phyloP scores from a whole-genome alignment of 2,329 filamentous ascomycete genomes.

The Lachnellula cervina region DNA sequence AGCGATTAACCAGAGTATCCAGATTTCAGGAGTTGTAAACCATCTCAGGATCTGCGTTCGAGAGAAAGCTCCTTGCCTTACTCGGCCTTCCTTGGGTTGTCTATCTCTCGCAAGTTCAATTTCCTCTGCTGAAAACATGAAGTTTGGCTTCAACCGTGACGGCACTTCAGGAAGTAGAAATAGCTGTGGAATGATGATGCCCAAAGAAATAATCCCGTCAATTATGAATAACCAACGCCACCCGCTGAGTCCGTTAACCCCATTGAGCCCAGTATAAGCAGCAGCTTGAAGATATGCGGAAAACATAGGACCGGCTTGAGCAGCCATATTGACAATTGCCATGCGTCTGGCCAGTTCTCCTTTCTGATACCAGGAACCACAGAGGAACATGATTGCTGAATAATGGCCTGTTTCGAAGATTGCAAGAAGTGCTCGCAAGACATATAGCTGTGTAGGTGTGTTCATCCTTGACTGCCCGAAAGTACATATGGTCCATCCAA shows the following conservation, averaged over 20 bases:
- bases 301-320: slow-evolving; percentile 38
- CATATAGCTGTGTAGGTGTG: slow-evolving; percentile 40
- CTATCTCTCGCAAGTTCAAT: too few relatives aligned
- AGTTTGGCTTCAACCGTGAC: too few relatives aligned
- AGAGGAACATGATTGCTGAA: slow-evolving; percentile 48
- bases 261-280: slow-evolving; percentile 24
- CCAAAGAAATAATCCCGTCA: slow-evolving; percentile 25
- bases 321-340: slow-evolving; percentile 53
- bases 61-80: too few relatives aligned
- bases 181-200: too few relatives aligned
- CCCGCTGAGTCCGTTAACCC: slow-evolving; percentile 20
- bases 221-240: slow-evolving; percentile 31
- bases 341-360: slow-evolving; percentile 53
- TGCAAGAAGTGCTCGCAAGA: slow-evolving; percentile 25
- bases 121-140: too few relatives aligned
- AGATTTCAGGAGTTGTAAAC: too few relatives aligned
- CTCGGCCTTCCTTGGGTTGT: too few relatives aligned
- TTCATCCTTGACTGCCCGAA: slow-evolving; percentile 4
- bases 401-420: slow-evolving; percentile 40
- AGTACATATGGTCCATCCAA: slow-evolving; percentile 6
- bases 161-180: too few relatives aligned
- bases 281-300: slow-evolving; percentile 24
- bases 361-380: slow-evolving; percentile 56
- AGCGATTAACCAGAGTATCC: too few relatives aligned
- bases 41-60: too few relatives aligned